Evolutionary conservation across 106 monocot species (phyloP), one percentile per base, ranked within the genome.

Genomic region (Allium cepa): DNA sequence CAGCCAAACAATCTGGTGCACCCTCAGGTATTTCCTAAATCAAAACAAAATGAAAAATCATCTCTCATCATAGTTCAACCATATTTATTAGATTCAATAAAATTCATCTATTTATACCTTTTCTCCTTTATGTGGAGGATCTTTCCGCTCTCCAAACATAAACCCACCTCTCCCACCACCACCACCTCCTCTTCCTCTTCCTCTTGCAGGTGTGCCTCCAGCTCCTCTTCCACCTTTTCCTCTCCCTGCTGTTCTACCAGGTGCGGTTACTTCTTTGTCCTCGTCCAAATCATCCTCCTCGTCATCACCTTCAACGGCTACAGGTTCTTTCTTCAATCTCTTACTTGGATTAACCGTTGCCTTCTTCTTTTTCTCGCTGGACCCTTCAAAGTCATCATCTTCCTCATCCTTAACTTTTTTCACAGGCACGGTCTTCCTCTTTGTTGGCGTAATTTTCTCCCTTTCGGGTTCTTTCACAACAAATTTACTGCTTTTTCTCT

Each of bases 81-180:
- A 59, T 50, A 26, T 51, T 22, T 22, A 22, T 22, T 22, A 22
- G 22, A 22, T 22, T 22, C 22, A 1, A 66, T 50, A 11, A 45
- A 10, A 11, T 11, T 9, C 51, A 51, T 17, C 7, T 49, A 68
- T 26, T 11, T 22, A 22, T 66, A 99, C 99, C 99, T 99, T 99
- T 60, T 92, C 88, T 56, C 97, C 99, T 85, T 93, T 93, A 66
- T 93, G 99, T 55, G 99, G 99, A 26, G 99, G 99, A 55, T 89
- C 90, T 63, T 90, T 87, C 69, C 99, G 84, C 69, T 93, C 99
- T 61, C 89, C 92, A 71, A 89, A 97, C 77, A 77, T 89, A 87
- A 99, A 87, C 60, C 83, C 92, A 15, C 85, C 85, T 52, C 95
- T 87, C 62, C 99, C 85, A 51, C 99, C 97, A 76, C 88, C 88